Base-by-base conservation (phyloP, 2,329 filamentous ascomycete species). In the Chaetomium strumarium region DNA sequence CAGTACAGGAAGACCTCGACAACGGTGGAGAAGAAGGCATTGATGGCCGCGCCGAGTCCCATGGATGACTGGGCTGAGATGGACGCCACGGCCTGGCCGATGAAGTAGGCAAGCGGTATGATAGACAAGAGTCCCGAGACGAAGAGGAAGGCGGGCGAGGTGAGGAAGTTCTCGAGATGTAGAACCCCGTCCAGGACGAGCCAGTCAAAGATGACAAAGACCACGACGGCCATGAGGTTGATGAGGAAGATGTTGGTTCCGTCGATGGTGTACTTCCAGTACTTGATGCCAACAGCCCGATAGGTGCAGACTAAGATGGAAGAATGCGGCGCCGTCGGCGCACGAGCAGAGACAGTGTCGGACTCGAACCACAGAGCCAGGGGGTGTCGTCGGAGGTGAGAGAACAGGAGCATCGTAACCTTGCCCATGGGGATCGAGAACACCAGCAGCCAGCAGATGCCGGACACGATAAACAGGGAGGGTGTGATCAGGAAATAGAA, bases 381-480 rank as follows among this genome's bases (percentile, higher is more conserved):
- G 16, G 93, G 93, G 69, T 97, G 93, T 43, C 93, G 86, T 49
- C 92, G 84, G 20, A 99, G 79, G 68, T 99, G 95, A 68, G 92
- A 85, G 66, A 96, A 88, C 13, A 99, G 75, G 52, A 97, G 81
- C 57, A 92, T 79, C 2, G 90, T 95, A 38, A 96, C 88, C 67
- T 95, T 95, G 63, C 91, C 95, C 93, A 99, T 99, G 9, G 93
- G 95, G 49, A 99, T 99, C 76, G 85, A 91, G 73, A 99, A 99
- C 53, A 99, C 93, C 60, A 97, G 71, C 65, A 99, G 85, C 91
- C 92, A 99, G 72, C 93, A 99, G 55, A 95, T 80, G 24, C 81
- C 82, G 9, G 90, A 96, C 34, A 93, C 90, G 40, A 95, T 64
- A 61, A 97, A 85, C 59, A 97, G 79, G 17, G 88, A 81, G 1